Conservation (phyloP, 805 yeast genomes). For the Groenewaldozyma salmanticensis region DNA sequence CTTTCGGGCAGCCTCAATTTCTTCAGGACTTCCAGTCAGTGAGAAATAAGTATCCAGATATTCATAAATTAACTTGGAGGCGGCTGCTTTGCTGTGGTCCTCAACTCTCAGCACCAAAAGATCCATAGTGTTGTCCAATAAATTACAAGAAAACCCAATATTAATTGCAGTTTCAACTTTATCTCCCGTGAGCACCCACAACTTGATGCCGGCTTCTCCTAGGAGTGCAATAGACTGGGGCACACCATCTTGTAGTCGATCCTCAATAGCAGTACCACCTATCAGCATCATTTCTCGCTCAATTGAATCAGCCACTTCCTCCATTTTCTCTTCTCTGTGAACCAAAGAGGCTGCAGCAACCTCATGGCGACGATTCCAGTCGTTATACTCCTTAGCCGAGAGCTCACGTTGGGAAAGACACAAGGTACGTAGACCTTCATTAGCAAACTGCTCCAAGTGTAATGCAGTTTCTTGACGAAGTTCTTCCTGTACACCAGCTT, state of each 20-base stretch:
- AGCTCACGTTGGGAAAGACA: conserved; percentile 60
- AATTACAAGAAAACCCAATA: conserved; percentile 74
- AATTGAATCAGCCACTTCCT: conserved; percentile 47
- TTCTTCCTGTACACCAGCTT: conserved; percentile 31
- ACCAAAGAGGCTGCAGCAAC: conserved; percentile 51
- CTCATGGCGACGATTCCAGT: conserved; percentile 48
- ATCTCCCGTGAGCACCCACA: conserved; percentile 83
- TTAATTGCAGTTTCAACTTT: conserved; percentile 83
- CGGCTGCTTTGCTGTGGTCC: conserved; percentile 20
- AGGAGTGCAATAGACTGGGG: conserved; percentile 64
- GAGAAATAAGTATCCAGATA: conserved; percentile 45
- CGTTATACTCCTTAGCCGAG: conserved; percentile 34
- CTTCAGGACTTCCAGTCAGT: conserved; percentile 38
- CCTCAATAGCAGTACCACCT: conserved; percentile 83
- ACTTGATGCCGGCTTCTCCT: conserved; percentile 65
- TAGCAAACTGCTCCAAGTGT: conserved; percentile 65
- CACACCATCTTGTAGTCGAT: conserved; percentile 69
- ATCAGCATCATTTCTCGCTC: conserved; percentile 49
- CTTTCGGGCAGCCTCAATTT: conserved; percentile 40
- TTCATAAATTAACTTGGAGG: conserved; percentile 33
- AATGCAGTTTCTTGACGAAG: conserved; percentile 53
- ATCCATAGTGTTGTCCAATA: conserved; percentile 63
- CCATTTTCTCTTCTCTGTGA: conserved; percentile 53
- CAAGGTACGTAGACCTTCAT: conserved; percentile 71
- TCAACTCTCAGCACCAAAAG: conserved; percentile 45